phyloP scores from a whole-genome alignment of 768 basidiomycete species.

The Tricholoma hemisulphureum region DNA sequence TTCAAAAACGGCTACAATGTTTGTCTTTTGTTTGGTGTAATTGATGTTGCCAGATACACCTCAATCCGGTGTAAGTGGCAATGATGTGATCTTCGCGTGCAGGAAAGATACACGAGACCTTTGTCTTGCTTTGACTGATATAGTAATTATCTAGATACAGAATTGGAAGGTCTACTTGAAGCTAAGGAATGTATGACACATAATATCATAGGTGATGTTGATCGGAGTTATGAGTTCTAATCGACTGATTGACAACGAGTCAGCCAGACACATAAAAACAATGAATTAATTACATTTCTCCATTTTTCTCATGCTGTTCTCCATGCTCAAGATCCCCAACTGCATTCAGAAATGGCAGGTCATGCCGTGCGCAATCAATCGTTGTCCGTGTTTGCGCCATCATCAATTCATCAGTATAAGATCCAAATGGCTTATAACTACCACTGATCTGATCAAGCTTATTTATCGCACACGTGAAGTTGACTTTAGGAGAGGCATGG shows the following conservation, averaged over 20 bases:
- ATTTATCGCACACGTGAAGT: not conserved
- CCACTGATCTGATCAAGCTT: too few relatives aligned
- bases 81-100: not conserved
- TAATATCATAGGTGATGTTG: not conserved
- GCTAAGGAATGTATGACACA: not conserved
- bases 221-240: too few relatives aligned
- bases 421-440: too few relatives aligned
- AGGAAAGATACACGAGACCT: not conserved
- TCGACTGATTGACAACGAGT: too few relatives aligned
- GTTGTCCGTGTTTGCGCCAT: slow-evolving; percentile 25
- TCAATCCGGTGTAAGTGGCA: not conserved
- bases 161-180: not conserved
- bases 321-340: slow-evolving; percentile 24
- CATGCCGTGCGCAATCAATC: slow-evolving; percentile 27
- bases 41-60: not conserved
- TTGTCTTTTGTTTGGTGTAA: not conserved
- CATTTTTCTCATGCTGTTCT: too few relatives aligned
- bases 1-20: too few relatives aligned
- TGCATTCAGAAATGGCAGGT: slow-evolving; percentile 20
- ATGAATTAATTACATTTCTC: too few relatives aligned
- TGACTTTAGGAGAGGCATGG: not conserved
- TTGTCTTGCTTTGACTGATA: not conserved
- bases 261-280: too few relatives aligned
- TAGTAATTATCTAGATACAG: not conserved
- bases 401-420: slow-evolving; percentile 25